These are phyloP conservation scores for Sclerospora graminicola DNA, from an alignment of 352 stramenopile genomes.

Conservation along the genomic window DNA sequence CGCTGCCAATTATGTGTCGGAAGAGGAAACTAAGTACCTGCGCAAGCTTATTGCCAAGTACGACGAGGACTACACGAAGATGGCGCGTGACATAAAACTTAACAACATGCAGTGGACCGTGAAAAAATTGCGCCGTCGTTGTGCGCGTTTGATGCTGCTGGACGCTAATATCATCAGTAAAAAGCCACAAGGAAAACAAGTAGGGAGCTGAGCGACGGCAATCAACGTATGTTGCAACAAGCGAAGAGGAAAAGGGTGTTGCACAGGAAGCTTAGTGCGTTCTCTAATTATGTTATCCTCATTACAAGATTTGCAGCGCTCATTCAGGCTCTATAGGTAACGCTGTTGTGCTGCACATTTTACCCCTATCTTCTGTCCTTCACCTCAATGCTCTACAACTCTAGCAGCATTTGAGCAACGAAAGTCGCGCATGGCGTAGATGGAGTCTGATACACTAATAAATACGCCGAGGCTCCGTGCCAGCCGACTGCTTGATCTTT, in stretches of 20 bases:
- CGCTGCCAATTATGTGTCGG: constrained; percentile 67
- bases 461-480: constrained; percentile 30
- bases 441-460: constrained; percentile 36
- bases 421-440: constrained; percentile 18
- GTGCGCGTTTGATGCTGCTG: constrained; percentile 57
- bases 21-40: constrained; percentile 70
- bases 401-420: constrained; percentile 14
- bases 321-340: constrained; percentile 20
- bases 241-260: neutral
- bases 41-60: constrained; percentile 61
- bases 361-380: neutral
- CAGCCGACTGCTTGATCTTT: constrained; percentile 10
- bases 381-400: constrained; percentile 17
- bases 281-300: constrained; percentile 22
- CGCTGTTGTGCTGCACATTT: constrained; percentile 1
- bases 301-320: constrained; percentile 9
- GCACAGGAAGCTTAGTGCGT: constrained; percentile 11
- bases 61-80: constrained; percentile 61
- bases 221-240: constrained; percentile 17
- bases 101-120: constrained; percentile 83
- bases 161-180: constrained; percentile 64
- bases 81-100: constrained; percentile 74
- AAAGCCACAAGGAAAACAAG: constrained; percentile 7
- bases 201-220: constrained; percentile 8
- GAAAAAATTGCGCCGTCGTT: constrained; percentile 58